phyloP scores from a whole-genome alignment of 2,329 filamentous ascomycete species.

The Botrytis aclada region DNA sequence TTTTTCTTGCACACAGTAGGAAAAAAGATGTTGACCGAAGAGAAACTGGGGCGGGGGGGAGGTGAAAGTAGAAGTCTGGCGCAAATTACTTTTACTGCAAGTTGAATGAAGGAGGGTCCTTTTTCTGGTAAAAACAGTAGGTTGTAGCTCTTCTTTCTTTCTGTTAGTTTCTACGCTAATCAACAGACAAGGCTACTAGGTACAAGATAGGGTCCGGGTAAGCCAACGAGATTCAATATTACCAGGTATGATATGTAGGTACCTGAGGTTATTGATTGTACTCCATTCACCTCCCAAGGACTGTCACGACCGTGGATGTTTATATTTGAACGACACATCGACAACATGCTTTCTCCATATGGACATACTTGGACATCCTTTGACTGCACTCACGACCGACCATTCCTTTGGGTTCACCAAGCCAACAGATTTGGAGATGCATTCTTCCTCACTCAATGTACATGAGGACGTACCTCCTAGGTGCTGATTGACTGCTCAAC shows the following conservation, averaged over 20 bases:
- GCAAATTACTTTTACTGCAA: slow-evolving; percentile 13
- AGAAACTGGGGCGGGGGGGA: slow-evolving; percentile 14
- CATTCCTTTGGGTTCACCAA: neutral
- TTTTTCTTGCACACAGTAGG: slow-evolving; percentile 8
- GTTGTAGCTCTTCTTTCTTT: slow-evolving; percentile 3
- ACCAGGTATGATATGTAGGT: neutral
- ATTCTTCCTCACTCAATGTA: neutral
- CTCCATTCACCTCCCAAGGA: too few species aligned
- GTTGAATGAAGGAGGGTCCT: slow-evolving; percentile 1
- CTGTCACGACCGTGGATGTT: too few species aligned
- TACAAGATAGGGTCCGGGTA: neutral
- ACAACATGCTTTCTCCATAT: neutral
- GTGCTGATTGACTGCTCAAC: neutral
- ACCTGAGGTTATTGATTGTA: neutral
- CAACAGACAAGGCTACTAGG: slow-evolving; percentile 4
- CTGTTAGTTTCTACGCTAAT: slow-evolving; percentile 14
- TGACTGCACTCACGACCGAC: too few species aligned
- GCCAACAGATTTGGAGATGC: neutral
- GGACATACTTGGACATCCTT: too few species aligned
- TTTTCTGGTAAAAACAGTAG: slow-evolving; percentile 8
- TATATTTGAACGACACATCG: too few species aligned
- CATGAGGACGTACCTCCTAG: neutral
- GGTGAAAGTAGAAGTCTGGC: slow-evolving; percentile 12
- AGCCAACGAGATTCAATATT: neutral
- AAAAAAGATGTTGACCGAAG: slow-evolving; percentile 9